Evolutionary conservation across 192 early-diverging fungal genomes (phyloP).

Genomic region (Podila minutissima): DNA sequence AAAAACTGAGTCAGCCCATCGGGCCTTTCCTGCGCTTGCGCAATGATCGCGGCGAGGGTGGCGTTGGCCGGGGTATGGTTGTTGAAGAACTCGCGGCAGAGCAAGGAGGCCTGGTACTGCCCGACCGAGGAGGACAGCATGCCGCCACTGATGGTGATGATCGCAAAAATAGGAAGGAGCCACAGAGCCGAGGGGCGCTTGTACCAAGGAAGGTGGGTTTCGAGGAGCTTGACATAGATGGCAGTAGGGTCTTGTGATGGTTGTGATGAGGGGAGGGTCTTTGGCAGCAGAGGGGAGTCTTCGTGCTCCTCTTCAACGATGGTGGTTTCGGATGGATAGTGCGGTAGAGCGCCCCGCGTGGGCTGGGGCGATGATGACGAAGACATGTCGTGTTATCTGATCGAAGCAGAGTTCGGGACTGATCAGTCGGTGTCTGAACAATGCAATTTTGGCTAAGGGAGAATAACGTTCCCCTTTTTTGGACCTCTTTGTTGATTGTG

Average conservation of each 20-base stretch:
- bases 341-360: too few relatives aligned
- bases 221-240: conserved; percentile 27
- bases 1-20: background rate
- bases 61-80: conserved; percentile 16
- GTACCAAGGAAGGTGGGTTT: conserved; percentile 30
- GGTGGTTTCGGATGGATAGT: too few relatives aligned
- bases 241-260: conserved; percentile 12
- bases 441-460: too few relatives aligned
- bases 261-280: too few relatives aligned
- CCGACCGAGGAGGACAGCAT: conserved; percentile 25
- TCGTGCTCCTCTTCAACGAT: too few relatives aligned
- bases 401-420: too few relatives aligned
- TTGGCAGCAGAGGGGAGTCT: too few relatives aligned
- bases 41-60: background rate
- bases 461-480: too few relatives aligned
- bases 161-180: conserved; percentile 21
- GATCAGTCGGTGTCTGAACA: too few relatives aligned
- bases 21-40: background rate
- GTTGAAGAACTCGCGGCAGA: conserved; percentile 37
- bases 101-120: conserved; percentile 21
- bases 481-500: too few relatives aligned
- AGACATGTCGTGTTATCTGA: too few relatives aligned
- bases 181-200: conserved; percentile 34
- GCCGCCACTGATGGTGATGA: conserved; percentile 17
- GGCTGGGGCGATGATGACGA: too few relatives aligned